Conservation (phyloP, 2,329 filamentous ascomycete species). For the Setomelanomma holmii region DNA sequence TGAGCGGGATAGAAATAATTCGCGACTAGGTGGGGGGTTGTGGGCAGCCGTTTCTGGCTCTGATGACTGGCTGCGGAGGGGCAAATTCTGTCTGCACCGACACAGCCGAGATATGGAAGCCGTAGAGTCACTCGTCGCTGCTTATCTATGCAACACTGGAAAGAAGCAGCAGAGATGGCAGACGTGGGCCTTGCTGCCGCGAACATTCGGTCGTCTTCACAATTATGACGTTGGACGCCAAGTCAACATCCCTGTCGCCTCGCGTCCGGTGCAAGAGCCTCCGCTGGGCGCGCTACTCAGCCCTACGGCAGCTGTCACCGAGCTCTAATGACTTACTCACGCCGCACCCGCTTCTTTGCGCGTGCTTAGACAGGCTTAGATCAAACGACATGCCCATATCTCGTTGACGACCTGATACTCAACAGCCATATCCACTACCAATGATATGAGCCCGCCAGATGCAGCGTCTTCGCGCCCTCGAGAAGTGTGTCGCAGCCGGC, state of each 20-base stretch:
- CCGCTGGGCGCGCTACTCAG: no score
- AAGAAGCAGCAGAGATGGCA: background rate
- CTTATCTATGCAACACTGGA: background rate
- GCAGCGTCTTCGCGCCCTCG: no score
- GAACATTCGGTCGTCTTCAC: no score
- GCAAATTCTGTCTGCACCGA: conserved; percentile 16
- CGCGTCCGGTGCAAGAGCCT: no score
- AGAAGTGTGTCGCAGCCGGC: conserved; percentile 1
- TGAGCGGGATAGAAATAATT: conserved; percentile 22
- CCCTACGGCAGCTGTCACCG: no score
- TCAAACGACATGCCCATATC: background rate
- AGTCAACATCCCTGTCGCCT: no score
- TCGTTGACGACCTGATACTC: background rate
- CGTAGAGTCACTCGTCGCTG: conserved; percentile 4
- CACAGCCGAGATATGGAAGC: conserved; percentile 14
- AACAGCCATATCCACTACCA: conserved; percentile 9
- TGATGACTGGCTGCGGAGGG: conserved; percentile 35
- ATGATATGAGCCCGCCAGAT: conserved; percentile 33
- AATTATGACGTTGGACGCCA: conserved; percentile 18
- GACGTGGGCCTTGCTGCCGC: conserved; percentile 10
- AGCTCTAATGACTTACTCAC: no score
- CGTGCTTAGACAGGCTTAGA: no score
- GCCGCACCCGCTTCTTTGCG: no score
- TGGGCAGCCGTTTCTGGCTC: conserved; percentile 21
- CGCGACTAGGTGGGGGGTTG: conserved; percentile 33